Base-by-base conservation (phyloP, 805 yeast genomes). In the Sugiyamaella smithiae region DNA sequence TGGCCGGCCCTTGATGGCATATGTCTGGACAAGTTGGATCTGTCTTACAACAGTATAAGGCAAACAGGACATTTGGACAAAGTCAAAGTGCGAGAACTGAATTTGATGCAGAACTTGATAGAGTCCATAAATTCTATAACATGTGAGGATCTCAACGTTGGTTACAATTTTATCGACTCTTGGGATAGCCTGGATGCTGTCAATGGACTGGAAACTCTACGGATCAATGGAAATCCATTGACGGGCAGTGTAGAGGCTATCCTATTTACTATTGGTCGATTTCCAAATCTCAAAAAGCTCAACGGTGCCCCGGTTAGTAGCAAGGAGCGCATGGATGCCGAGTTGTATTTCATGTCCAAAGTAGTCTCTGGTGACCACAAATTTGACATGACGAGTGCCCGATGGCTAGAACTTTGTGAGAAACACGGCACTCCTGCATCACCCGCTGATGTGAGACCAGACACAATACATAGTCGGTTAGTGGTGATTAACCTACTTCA, bases 311-410 rank as follows among this genome's bases (percentile, higher is more conserved):
- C 31, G 0, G 66, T 87, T 6, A 59, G 68, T 2, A 48, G 40
- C 0, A 71, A 65, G 1, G 85, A 81, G 43, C 70, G 88, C 14
- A 55, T 50, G 4, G 85, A 82, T 54, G 84, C 86, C 0, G 96
- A 88, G 61, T 61, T 85, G 3, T 87, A 76, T 59, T 81, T 85
- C 51, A 67, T 85, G 24, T 71, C 81, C 4, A 72, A 72, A 52
- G 77, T 85, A 0, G 60, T 57, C n/a, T 51, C 58, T 16, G 59
- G 59, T 5, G 41, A 48, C 9, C 54, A 61, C 32, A 19, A 38
- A 1, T 57, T 56, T 40, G 59, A 64, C 44, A 29, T 40, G 28
- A 22, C 41, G 48, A 8, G 28, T 35, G 29, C 28, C 16, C 60
- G 76, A 24, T 82, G 85, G 84, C 37, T 43, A 2, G 29, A 62